These are phyloP conservation scores for Penicillium longicatenatum DNA, from an alignment of 495 filamentous ascomycete genomes.

Conservation along the genomic window DNA sequence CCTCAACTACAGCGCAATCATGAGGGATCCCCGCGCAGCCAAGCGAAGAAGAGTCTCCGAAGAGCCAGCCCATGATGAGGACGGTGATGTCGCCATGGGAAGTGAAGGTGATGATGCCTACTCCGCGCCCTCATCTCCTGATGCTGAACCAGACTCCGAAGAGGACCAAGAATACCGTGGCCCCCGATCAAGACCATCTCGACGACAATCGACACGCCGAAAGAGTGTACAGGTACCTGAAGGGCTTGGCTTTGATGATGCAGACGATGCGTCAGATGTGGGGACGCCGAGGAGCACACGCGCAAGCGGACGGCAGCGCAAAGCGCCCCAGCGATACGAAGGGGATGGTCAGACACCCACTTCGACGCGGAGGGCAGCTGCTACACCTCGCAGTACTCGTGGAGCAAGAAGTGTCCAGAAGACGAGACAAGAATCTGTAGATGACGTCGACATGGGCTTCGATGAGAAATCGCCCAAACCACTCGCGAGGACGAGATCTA, in stretches of 20 bases:
- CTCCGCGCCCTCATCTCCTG: slow-evolving; percentile 25
- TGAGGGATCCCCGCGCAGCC: slow-evolving; percentile 43
- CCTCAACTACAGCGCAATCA: slow-evolving; percentile 11
- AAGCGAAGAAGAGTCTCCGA: slow-evolving; percentile 47
- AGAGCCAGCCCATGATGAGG: slow-evolving; percentile 27
- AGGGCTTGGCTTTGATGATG: slow-evolving; percentile 7
- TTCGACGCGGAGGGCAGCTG: slow-evolving; percentile 24
- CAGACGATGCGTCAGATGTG: slow-evolving; percentile 10
- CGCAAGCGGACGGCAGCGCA: slow-evolving; percentile 45
- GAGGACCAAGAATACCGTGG: slow-evolving; percentile 24
- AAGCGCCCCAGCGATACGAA: slow-evolving; percentile 41
- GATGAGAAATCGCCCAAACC: slow-evolving; percentile 25
- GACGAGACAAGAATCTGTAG: slow-evolving; percentile 15
- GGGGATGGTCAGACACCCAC: slow-evolving; percentile 30
- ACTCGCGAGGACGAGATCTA: slow-evolving; percentile 32
- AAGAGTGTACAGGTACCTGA: slow-evolving; percentile 10
- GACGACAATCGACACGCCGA: slow-evolving; percentile 31
- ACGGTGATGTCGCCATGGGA: slow-evolving; percentile 41
- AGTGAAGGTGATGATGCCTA: slow-evolving; percentile 19
- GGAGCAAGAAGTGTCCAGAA: slow-evolving; percentile 29
- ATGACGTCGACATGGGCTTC: slow-evolving; percentile 25
- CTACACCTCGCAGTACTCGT: slow-evolving; percentile 27
- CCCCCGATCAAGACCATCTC: slow-evolving; percentile 19
- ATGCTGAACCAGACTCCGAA: slow-evolving; percentile 12
- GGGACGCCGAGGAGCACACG: slow-evolving; percentile 36